Evolutionary conservation across 257 asterid genomes (phyloP).

Genomic region (Scutellaria galericulata): DNA sequence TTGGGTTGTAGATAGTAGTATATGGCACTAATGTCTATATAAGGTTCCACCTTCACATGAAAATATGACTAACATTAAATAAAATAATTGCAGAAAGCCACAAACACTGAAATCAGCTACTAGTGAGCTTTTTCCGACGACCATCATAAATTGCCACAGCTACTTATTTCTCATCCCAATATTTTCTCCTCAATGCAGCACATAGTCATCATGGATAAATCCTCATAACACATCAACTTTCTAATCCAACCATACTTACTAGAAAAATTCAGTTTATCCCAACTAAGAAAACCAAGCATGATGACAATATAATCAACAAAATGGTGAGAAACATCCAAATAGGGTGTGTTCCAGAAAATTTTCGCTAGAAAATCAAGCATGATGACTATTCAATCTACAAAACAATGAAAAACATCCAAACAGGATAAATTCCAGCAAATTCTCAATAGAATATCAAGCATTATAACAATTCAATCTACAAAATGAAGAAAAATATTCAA

Average conservation of each 20-base stretch:
- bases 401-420: neutral
- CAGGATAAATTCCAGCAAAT: neutral
- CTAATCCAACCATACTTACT: slow-evolving; percentile 9
- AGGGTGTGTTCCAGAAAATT: too few species aligned
- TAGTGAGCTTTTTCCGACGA: neutral
- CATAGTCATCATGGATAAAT: slow-evolving; percentile 7
- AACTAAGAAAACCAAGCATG: neutral
- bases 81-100: slow-evolving; percentile 14
- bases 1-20: slow-evolving; percentile 67
- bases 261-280: neutral
- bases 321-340: neutral
- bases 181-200: slow-evolving; percentile 24
- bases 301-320: neutral
- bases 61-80: neutral
- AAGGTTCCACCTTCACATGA: slow-evolving; percentile 81
- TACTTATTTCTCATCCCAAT: too few species aligned
- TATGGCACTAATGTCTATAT: slow-evolving; percentile 66
- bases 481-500: neutral
- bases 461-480: neutral
- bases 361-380: too few species aligned
- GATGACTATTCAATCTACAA: neutral
- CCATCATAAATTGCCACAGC: slow-evolving; percentile 25
- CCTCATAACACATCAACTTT: slow-evolving; percentile 1
- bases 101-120: slow-evolving; percentile 14
- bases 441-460: neutral